Evolutionary conservation across 2,329 filamentous ascomycete species (phyloP), one percentile per base, ranked within the genome.

Genomic region (Ascochyta pisi): DNA sequence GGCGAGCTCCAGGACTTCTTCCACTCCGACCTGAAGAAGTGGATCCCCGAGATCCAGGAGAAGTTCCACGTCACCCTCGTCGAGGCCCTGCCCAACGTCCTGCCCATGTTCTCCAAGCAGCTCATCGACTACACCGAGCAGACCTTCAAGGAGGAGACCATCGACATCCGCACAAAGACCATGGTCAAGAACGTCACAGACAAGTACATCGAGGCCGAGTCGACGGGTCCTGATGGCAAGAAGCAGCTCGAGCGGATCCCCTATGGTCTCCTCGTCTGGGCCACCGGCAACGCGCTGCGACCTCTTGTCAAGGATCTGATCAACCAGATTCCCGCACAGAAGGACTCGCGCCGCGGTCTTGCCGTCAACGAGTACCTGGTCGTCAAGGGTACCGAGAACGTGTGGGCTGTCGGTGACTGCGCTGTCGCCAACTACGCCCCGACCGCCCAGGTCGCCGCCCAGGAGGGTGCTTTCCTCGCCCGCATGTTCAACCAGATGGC

Each of bases 1-100:
- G 95, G 93, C 78, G 95, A 99, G 81, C 87, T 99, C 52, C 93
- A 96, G 78, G 95, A 99, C 78, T 99, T 99, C 82, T 98, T 99
- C 82, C 92, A 97, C 79, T 88, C 96, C 69, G 95, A 99, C 78
- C 89, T 99, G 78, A 93, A 91, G 85, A 98, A 97, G 82, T 93
- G 96, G 85, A 89, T 99, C 65, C 96, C 96, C 41, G 92, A 97
- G 61, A 96, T 99, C 78, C 87, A 89, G 77, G 87, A 93, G 71
- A 91, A 93, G 79, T 98, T 99, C 87, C 91, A 93, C 78, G 94
- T 99, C 63, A 99, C 95, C 55, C 88, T 99, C 43, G 94, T 99
- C 65, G 95, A 99, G 82, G 95, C 95, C 59, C 86, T 99, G 31
- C 95, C 95, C 69, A 97, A 96, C 77, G 93, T 96, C 48, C 86